A percentile compares a stretch with the other conserved stretches of the same genome.
These are phyloP conservation scores for Talaromyces borbonicus DNA, from an alignment of 495 filamentous ascomycete genomes.

Conservation along the genomic window DNA sequence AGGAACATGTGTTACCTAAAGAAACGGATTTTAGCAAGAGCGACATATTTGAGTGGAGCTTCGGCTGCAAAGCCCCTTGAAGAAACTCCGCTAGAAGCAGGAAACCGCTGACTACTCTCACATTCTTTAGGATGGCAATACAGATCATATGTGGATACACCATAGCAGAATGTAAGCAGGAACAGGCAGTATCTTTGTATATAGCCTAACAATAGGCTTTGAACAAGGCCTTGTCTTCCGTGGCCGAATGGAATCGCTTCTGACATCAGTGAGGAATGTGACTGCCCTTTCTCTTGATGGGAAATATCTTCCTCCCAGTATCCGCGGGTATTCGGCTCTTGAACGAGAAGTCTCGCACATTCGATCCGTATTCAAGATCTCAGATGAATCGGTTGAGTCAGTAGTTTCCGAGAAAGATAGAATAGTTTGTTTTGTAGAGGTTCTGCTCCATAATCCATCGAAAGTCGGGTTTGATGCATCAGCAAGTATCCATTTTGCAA, in stretches of 20 bases:
- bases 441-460: too few species aligned
- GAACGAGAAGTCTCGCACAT: neutral
- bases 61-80: neutral
- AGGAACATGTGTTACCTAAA: neutral
- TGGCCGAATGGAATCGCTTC: neutral
- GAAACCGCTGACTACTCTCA: neutral
- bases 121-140: neutral
- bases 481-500: too few species aligned
- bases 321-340: neutral
- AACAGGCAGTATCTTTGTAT: neutral
- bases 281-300: neutral
- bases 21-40: neutral
- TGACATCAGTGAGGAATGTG: constrained; percentile 1
- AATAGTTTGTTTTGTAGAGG: too few species aligned
- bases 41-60: constrained; percentile 5
- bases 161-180: constrained; percentile 2
- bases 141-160: neutral
- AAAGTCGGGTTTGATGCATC: too few species aligned
- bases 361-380: neutral
- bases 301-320: neutral
- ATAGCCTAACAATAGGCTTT: neutral
- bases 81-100: neutral
- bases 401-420: too few species aligned
- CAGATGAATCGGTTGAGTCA: too few species aligned
- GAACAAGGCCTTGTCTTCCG: neutral